phyloP scores from a whole-genome alignment of 306 rosid genomes.

The Vigna angularis region DNA sequence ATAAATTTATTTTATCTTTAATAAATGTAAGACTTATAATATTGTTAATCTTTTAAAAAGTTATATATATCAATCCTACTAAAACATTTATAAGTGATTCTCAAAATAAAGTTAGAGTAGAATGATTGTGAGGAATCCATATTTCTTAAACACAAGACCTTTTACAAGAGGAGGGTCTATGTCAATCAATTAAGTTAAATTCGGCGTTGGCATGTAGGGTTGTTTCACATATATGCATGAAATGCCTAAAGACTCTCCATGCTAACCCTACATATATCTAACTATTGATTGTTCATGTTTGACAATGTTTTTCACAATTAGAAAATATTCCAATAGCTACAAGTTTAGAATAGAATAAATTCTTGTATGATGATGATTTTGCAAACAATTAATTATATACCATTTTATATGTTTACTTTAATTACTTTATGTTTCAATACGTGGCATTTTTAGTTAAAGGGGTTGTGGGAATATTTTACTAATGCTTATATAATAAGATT shows the following conservation, averaged over 20 bases:
- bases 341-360: neutral
- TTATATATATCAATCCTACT: no score
- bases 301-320: neutral
- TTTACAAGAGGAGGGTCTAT: slow-evolving; percentile 13
- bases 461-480: no score
- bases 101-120: slow-evolving; percentile 8
- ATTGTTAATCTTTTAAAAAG: no score
- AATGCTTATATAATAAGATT: no score
- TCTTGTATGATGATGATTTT: neutral
- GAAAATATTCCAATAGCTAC: slow-evolving; percentile 9
- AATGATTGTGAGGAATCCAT: slow-evolving; percentile 23
- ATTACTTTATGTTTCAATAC: neutral
- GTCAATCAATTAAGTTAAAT: slow-evolving; percentile 17
- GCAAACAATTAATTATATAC: neutral
- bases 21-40: no score
- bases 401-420: neutral
- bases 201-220: neutral
- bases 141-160: neutral
- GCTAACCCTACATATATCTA: neutral
- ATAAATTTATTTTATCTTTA: no score
- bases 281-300: neutral
- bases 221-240: slow-evolving; percentile 8
- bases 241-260: neutral
- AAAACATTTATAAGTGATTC: neutral
- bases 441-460: no score